phyloP scores from a whole-genome alignment of 2,329 filamentous ascomycete genomes.

The Botrytis fabae region DNA sequence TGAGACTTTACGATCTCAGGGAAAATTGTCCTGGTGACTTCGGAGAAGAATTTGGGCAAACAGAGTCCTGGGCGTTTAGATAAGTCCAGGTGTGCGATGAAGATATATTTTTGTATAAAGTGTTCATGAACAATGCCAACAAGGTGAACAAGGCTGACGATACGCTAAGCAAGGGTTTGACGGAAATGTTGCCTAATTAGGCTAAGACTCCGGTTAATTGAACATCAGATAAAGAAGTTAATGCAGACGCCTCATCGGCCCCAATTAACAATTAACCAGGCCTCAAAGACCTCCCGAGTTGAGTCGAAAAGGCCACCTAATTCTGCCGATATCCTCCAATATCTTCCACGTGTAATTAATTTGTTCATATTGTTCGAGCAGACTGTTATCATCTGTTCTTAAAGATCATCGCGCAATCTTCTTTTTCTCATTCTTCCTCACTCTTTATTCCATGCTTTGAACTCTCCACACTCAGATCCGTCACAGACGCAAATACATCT shows the following conservation, averaged over 20 bases:
- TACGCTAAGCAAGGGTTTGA: background rate
- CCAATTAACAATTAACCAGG: background rate
- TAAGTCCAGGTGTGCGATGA: background rate
- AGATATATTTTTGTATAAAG: constrained; percentile 13
- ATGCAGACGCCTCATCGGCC: constrained; percentile 6
- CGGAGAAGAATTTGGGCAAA: too few species aligned
- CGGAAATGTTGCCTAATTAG: background rate
- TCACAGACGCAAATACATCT: background rate
- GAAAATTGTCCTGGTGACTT: background rate
- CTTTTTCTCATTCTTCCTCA: background rate
- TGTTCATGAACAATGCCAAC: background rate
- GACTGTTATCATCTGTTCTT: background rate
- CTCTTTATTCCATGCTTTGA: constrained; percentile 14
- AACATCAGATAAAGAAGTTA: background rate
- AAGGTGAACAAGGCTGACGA: constrained; percentile 2
- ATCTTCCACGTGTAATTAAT: constrained; percentile 15
- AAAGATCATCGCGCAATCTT: background rate
- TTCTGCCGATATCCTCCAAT: constrained; percentile 13
- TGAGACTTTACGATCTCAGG: background rate
- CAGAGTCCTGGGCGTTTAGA: too few species aligned
- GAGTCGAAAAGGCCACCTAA: constrained; percentile 24
- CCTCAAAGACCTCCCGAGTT: constrained; percentile 6
- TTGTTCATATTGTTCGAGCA: background rate
- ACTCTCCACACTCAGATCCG: background rate
- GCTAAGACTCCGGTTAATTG: background rate